These are phyloP conservation scores for Nicotiana benthamiana DNA, from an alignment of 257 asterid genomes.

Conservation along the genomic window DNA sequence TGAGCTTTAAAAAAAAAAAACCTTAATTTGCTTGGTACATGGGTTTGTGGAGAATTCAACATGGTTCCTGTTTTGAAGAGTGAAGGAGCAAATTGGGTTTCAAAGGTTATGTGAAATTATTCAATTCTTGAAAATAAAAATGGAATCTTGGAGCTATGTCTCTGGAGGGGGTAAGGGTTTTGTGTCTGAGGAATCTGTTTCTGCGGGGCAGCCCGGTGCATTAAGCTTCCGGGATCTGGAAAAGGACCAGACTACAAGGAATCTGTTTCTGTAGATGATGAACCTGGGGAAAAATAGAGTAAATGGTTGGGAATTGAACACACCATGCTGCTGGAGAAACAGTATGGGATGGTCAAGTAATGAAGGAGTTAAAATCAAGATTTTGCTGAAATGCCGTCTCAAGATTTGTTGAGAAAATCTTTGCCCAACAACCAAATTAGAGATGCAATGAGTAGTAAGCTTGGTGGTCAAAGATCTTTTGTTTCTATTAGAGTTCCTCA, in stretches of 20 bases:
- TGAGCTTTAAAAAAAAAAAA: not conserved
- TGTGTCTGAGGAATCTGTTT: not conserved
- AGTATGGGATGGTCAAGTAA: not conserved
- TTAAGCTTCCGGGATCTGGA: no score
- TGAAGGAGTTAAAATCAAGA: slow-evolving; percentile 7
- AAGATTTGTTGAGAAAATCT: no score
- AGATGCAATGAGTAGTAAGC: no score
- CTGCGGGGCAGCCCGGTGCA: accelerated
- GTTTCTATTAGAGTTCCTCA: not conserved
- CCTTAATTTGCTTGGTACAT: no score
- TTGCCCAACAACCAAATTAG: slow-evolving; percentile 12
- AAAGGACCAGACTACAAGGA: not conserved
- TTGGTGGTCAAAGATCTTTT: no score
- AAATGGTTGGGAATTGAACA: slow-evolving; percentile 12
- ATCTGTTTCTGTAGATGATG: slow-evolving; percentile 18
- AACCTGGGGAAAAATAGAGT: slow-evolving; percentile 11
- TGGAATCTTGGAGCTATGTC: slow-evolving; percentile 28
- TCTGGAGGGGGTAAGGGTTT: slow-evolving; percentile 15
- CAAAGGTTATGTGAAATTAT: not conserved
- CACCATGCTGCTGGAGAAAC: no score
- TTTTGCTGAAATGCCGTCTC: slow-evolving; percentile 8
- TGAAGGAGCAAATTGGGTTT: not conserved
- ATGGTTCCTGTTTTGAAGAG: not conserved
- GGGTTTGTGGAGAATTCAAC: not conserved
- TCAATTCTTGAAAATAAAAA: not conserved